Evolutionary conservation across 2,329 filamentous ascomycete species (phyloP).

Genomic region (Aspergillus ochraceoroseus): DNA sequence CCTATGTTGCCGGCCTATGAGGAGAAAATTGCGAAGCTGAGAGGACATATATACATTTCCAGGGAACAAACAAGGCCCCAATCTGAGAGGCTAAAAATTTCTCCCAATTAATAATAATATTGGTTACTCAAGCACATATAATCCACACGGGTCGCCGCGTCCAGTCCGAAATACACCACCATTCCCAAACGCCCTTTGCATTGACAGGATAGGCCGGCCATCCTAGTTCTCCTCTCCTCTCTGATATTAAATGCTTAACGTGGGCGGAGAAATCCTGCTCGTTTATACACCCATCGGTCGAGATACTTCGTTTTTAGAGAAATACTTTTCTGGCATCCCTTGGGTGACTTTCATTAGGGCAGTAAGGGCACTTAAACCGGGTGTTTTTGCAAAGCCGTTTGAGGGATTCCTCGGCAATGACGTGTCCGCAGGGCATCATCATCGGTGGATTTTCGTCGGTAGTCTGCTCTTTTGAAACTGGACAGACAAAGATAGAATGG

Average conservation of each 20-base stretch:
- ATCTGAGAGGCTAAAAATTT: no score
- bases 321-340: constrained; percentile 71
- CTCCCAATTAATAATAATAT: no score
- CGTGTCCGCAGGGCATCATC: constrained; percentile 94
- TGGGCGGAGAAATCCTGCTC: constrained; percentile 13
- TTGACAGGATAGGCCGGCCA: no score
- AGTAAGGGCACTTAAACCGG: constrained; percentile 94
- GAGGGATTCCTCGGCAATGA: constrained; percentile 80
- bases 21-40: no score
- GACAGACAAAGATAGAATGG: constrained; percentile 96
- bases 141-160: no score
- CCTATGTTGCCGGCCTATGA: no score
- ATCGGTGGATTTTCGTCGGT: constrained; percentile 91
- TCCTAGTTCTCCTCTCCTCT: not conserved
- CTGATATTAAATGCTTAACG: constrained; percentile 5
- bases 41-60: no score
- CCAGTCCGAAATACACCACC: no score
- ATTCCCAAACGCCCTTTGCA: no score
- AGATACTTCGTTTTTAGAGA: constrained; percentile 44
- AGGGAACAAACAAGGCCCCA: no score
- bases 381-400: constrained; percentile 71
- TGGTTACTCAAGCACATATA: no score
- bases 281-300: constrained; percentile 4
- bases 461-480: constrained; percentile 92
- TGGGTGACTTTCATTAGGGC: constrained; percentile 73